Evolutionary conservation across 2,329 filamentous ascomycete species (phyloP), one percentile per base, ranked within the genome.

Genomic region (Apiospora malaysiana): DNA sequence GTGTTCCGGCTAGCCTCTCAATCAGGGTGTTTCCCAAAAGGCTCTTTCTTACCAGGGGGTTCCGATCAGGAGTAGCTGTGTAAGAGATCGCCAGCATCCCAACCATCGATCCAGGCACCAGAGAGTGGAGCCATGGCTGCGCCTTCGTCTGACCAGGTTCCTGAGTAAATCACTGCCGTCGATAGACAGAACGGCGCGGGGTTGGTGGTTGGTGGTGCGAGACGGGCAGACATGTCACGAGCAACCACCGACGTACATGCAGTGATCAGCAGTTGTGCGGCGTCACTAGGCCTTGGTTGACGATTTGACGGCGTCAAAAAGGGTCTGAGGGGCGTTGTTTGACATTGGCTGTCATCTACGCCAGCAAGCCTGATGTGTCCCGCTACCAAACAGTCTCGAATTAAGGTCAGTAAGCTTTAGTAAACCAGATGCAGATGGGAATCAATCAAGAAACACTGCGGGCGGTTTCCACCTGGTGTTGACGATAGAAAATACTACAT

Each of bases 91-190:
- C 51, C 51, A 37, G 18, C 8, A 59, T 59, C 51, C 51, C 32
- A 32, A 10, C 51, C 51, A 59, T 32, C 51, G 51, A 59, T 59
- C 51, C 51, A 59, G 51, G 51, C 18, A 59, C 51, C 16, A 56
- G 51, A 63, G 37, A 21, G 56, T 63, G 56, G 56, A 10, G 21
- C 56, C 56, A 63, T 40, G 56, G 32, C 56, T 63, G 56, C 56
- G 56, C 56, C 56, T 63, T 63, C 56, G 32, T 63, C 27, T 40
- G 56, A 63, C 56, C 56, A 63, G 56, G 56, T n/a, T 63, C 32
- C 12, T 63, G 32, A 63, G 56, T 40, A 63, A 63, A 40, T 37
- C 32, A 32, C 56, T 40, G 56, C 32, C 32, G 9, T 63, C 56
- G 56, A 40, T 63, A 63, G 32, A n/a, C 32, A 40, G 56, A 63